Conservation (phyloP, 768 basidiomycete species). For the Zangia roseola region DNA sequence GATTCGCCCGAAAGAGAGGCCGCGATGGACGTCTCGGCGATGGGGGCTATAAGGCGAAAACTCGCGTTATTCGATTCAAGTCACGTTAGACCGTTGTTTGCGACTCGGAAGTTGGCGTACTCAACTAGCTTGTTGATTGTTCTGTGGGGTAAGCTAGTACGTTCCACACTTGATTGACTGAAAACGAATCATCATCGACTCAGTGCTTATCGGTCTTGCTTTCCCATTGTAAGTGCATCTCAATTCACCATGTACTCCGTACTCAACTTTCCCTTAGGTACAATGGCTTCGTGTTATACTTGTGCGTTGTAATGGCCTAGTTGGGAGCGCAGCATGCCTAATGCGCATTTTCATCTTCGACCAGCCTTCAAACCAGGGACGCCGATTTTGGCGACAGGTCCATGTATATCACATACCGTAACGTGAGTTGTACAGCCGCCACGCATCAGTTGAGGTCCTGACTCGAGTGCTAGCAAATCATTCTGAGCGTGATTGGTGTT, state of each 20-base stretch:
- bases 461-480: conserved; percentile 43
- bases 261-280: conserved; percentile 32
- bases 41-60: conserved; percentile 40
- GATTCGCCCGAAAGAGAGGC: conserved; percentile 8
- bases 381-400: conserved; percentile 69
- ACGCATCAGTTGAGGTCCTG: background rate
- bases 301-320: conserved; percentile 28
- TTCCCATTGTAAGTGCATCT: conserved; percentile 56
- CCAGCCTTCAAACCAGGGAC: conserved; percentile 60
- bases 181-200: conserved; percentile 1
- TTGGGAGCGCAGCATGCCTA: background rate
- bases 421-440: conserved; percentile 36
- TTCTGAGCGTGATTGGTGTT: conserved; percentile 54
- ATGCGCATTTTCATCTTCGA: no score
- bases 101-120: conserved; percentile 47
- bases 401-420: conserved; percentile 69
- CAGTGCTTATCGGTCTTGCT: conserved; percentile 74
- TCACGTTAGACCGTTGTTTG: conserved; percentile 50
- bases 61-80: conserved; percentile 36
- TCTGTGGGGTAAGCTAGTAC: conserved; percentile 43
- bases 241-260: background rate
- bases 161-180: background rate
- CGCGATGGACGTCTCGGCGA: conserved; percentile 34
- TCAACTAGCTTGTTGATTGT: conserved; percentile 49
- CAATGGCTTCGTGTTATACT: conserved; percentile 53